These are phyloP conservation scores for Penicillium psychrofluorescens DNA, from an alignment of 495 filamentous ascomycete genomes.

Conservation along the genomic window DNA sequence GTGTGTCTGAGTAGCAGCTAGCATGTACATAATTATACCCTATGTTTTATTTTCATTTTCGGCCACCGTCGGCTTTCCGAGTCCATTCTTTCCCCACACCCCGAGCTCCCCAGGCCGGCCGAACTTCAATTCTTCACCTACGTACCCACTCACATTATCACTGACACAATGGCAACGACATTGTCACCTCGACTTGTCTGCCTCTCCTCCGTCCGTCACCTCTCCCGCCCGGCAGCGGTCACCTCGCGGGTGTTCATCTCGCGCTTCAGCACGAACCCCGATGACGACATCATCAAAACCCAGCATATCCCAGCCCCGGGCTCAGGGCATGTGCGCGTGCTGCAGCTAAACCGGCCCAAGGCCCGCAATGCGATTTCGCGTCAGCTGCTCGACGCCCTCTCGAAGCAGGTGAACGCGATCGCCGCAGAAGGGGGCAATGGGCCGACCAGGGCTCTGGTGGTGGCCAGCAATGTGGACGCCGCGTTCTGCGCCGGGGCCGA, in stretches of 20 bases:
- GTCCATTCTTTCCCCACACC: constrained; percentile 17
- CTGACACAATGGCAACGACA: constrained; percentile 9
- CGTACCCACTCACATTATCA: constrained; percentile 1
- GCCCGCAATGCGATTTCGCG: constrained; percentile 87
- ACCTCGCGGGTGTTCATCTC: constrained; percentile 25
- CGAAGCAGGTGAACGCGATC: constrained; percentile 60
- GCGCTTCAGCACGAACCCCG: constrained; percentile 27
- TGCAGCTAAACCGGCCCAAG: constrained; percentile 76
- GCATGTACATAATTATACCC: constrained; percentile 12
- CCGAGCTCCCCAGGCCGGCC: constrained; percentile 2
- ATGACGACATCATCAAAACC: constrained; percentile 55
- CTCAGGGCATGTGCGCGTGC: constrained; percentile 75
- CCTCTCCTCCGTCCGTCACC: constrained; percentile 12
- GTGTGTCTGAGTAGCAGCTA: not conserved
- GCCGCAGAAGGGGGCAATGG: constrained; percentile 57
- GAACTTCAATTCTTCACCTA: no score
- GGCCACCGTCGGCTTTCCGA: constrained; percentile 17
- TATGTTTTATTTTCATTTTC: not conserved
- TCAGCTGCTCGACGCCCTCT: constrained; percentile 62
- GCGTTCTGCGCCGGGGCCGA: constrained; percentile 94
- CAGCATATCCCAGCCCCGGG: constrained; percentile 70
- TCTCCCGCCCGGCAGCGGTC: constrained; percentile 12
- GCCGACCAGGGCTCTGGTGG: constrained; percentile 66
- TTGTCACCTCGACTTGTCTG: constrained; percentile 28
- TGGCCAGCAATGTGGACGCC: constrained; percentile 69